These are phyloP conservation scores for Fusarium setosum DNA, from an alignment of 2,329 filamentous ascomycete genomes.

Conservation along the genomic window DNA sequence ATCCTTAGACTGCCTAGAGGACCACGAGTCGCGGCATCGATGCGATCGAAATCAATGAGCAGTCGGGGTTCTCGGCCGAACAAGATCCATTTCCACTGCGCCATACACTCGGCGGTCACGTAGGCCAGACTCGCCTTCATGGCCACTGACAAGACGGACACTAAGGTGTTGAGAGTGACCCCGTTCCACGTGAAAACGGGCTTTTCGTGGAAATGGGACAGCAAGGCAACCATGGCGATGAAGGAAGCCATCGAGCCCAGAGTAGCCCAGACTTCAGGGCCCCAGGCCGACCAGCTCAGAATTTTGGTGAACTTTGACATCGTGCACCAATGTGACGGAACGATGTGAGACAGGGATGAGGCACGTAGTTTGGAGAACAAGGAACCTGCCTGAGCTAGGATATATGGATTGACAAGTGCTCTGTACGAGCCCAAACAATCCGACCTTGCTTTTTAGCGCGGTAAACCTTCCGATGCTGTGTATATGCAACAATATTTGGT, in stretches of 20 bases:
- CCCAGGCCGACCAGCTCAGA: constrained; percentile 6
- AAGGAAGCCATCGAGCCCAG: constrained; percentile 4
- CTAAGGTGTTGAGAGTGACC: constrained; percentile 32
- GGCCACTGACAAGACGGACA: constrained; percentile 23
- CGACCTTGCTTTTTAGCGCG: no score
- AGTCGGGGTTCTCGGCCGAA: constrained; percentile 6
- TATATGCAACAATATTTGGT: no score
- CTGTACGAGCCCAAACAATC: no score
- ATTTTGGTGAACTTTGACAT: background rate
- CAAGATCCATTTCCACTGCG: constrained; percentile 37
- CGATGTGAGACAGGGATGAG: no score
- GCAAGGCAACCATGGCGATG: constrained; percentile 12
- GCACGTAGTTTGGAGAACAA: no score
- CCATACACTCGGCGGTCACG: constrained; percentile 24
- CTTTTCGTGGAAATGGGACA: constrained; percentile 13
- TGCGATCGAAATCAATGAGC: constrained; percentile 35
- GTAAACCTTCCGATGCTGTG: no score
- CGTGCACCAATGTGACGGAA: no score
- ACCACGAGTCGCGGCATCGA: constrained; percentile 28
- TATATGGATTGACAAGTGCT: no score
- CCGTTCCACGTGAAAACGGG: constrained; percentile 20
- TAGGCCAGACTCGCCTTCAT: constrained; percentile 20
- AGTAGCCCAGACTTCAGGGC: constrained; percentile 6
- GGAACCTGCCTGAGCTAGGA: no score
- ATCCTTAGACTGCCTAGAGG: constrained; percentile 22